Evolutionary conservation across 768 basidiomycete species (phyloP).

Genomic region (Mycena sanguinolenta): DNA sequence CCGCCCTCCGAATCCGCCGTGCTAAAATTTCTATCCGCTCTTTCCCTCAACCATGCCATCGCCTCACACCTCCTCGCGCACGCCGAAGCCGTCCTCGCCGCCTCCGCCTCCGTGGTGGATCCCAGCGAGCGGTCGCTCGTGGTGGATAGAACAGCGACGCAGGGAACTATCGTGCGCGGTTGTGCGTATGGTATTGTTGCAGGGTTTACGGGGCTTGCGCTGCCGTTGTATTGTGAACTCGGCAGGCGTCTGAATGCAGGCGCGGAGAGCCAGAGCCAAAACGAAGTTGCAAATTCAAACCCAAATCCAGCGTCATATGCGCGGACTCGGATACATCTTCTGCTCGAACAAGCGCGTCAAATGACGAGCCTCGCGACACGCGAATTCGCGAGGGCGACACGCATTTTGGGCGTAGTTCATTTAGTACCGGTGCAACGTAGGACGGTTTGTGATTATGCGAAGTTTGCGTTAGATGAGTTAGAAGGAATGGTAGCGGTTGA

Average conservation of each 20-base stretch:
- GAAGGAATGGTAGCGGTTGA: neutral
- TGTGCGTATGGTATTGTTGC: neutral
- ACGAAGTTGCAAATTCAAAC: no score
- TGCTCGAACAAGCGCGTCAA: neutral
- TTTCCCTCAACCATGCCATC: neutral
- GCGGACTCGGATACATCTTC: neutral
- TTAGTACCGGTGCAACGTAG: neutral
- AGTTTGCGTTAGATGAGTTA: neutral
- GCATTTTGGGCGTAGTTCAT: neutral
- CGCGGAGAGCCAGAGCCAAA: no score
- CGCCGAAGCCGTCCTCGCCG: neutral
- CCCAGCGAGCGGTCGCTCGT: neutral
- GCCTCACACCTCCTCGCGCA: neutral
- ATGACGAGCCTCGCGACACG: neutral
- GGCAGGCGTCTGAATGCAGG: neutral
- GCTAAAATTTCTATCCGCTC: neutral
- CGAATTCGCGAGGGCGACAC: conserved; percentile 2
- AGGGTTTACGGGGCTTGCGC: neutral
- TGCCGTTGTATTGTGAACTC: neutral
- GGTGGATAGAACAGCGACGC: neutral
- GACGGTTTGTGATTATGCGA: neutral
- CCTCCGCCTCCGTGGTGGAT: neutral
- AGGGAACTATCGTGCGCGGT: neutral
- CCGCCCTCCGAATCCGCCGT: neutral
- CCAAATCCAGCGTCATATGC: neutral